phyloP scores from a whole-genome alignment of 257 asterid genomes.

The Cordia subcordata region DNA sequence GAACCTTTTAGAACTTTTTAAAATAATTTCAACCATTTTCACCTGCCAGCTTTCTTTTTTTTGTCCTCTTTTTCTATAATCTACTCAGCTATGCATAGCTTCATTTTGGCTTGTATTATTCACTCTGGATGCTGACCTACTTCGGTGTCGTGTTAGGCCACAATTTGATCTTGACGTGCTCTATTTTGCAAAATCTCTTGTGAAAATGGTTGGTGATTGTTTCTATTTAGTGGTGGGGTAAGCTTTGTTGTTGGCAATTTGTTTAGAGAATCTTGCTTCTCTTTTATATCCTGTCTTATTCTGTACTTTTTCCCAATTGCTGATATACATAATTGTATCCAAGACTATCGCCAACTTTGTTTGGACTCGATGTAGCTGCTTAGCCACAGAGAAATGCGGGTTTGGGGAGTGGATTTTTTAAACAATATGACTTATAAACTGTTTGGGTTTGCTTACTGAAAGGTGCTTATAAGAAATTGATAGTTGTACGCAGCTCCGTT shows the following conservation, averaged over 20 bases:
- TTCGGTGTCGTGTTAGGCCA: conserved; percentile 2
- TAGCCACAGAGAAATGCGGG: neutral
- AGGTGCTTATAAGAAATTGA: too few species aligned
- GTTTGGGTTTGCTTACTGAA: too few species aligned
- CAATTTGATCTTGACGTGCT: conserved; percentile 9
- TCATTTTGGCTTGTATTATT: neutral
- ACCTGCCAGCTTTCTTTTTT: neutral
- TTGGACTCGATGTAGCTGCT: conserved; percentile 6
- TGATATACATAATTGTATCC: conserved; percentile 2
- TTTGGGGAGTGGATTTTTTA: too few species aligned
- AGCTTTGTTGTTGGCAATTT: conserved; percentile 16
- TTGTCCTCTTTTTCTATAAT: conserved; percentile 3
- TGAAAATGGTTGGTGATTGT: conserved; percentile 13
- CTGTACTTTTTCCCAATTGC: neutral
- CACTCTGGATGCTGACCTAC: neutral
- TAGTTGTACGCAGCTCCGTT: too few species aligned
- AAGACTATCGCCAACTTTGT: neutral
- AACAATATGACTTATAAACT: too few species aligned
- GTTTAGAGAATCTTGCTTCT: conserved; percentile 20
- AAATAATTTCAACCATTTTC: conserved; percentile 23
- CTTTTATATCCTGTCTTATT: neutral
- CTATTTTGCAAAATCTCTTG: conserved; percentile 6
- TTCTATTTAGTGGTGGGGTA: conserved; percentile 15
- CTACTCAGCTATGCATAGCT: too few species aligned
- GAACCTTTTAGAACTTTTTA: conserved; percentile 14